phyloP scores from a whole-genome alignment of 306 rosid genomes.

The Lotus japonicus region DNA sequence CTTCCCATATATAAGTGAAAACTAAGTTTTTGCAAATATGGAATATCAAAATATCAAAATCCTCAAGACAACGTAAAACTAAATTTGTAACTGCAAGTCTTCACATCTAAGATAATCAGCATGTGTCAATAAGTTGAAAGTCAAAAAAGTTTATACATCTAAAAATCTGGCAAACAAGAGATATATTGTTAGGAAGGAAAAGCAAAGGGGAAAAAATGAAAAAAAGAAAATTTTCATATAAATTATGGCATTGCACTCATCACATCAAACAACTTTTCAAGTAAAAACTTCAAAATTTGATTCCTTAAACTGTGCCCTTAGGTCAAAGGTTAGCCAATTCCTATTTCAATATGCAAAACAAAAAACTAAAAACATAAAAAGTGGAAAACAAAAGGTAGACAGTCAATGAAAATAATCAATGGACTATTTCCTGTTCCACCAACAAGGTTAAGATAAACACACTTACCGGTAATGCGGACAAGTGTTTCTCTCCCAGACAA shows the following conservation, averaged over 20 bases:
- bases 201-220: no score
- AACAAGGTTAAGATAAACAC: neutral
- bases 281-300: neutral
- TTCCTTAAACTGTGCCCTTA: no score
- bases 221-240: no score
- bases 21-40: neutral
- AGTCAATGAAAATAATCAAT: neutral
- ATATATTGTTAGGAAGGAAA: neutral
- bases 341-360: no score
- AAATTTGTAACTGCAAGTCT: no score
- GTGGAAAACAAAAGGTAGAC: neutral
- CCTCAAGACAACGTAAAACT: no score
- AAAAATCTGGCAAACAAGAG: neutral
- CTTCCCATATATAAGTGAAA: neutral
- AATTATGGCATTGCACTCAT: no score
- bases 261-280: no score
- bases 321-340: no score
- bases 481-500: conserved; percentile 80
- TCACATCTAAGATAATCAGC: neutral
- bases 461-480: conserved; percentile 70
- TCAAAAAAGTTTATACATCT: neutral
- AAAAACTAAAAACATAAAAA: no score
- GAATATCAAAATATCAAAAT: no score
- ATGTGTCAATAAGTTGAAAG: neutral
- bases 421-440: no score